Percentiles rank a stretch among this genome's conserved stretches.
These are phyloP conservation scores for Aspergillus ostianus DNA, from an alignment of 495 filamentous ascomycete genomes.

Conservation along the genomic window DNA sequence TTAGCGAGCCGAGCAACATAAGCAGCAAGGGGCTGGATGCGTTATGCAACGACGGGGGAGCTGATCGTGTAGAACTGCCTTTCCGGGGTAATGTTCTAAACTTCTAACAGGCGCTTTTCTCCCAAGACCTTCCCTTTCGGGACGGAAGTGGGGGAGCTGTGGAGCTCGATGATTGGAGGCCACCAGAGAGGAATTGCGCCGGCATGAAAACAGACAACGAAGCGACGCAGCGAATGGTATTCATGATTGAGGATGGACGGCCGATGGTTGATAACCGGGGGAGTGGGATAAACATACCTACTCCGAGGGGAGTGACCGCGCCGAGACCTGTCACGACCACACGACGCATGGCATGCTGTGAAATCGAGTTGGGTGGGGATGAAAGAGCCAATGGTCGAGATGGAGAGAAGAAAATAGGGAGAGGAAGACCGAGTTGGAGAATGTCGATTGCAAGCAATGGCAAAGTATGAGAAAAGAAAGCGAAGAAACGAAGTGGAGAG, in stretches of 20 bases:
- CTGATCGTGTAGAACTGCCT: conserved; percentile 20
- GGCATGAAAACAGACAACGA: neutral
- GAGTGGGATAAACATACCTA: conserved; percentile 52
- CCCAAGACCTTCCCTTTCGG: conserved; percentile 24
- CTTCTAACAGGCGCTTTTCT: conserved; percentile 1
- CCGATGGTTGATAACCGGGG: neutral
- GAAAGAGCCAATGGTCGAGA: neutral
- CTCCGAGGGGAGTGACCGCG: conserved; percentile 84
- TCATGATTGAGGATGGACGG: neutral
- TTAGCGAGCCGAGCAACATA: conserved; percentile 4
- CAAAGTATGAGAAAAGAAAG: conserved; percentile 9
- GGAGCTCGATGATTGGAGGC: neutral
- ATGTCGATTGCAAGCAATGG: too few species aligned
- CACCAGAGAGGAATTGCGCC: too few species aligned
- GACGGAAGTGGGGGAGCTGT: conserved; percentile 3
- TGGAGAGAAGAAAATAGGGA: conserved; percentile 4
- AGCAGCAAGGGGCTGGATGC: neutral
- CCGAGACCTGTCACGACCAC: conserved; percentile 96
- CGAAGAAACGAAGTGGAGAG: conserved; percentile 11
- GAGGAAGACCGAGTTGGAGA: neutral
- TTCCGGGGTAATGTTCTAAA: conserved; percentile 14
- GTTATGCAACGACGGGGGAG: neutral
- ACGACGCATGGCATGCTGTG: conserved; percentile 69
- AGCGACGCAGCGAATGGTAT: neutral
- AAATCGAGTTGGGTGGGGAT: too few species aligned